Percentiles rank a stretch among this genome's conserved stretches.
Evolutionary conservation across 176 grass and related monocot species (phyloP).

Genomic region (Canna indica): DNA sequence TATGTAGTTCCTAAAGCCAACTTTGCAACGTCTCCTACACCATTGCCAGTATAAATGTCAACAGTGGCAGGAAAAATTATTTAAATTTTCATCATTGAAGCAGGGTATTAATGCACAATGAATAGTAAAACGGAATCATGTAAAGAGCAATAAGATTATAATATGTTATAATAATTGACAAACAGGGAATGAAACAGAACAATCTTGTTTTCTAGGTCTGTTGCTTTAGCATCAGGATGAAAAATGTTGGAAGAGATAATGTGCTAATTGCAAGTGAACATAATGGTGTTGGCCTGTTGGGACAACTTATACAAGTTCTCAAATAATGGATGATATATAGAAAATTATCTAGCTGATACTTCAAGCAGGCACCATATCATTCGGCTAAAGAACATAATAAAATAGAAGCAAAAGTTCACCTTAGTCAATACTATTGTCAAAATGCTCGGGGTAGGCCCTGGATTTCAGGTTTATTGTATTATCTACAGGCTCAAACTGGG

Average conservation of each 20-base stretch:
- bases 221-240: too few relatives aligned
- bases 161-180: too few relatives aligned
- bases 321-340: background rate
- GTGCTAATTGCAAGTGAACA: too few relatives aligned
- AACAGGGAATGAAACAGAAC: too few relatives aligned
- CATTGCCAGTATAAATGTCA: background rate
- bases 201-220: too few relatives aligned
- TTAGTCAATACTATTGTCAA: constrained; percentile 25
- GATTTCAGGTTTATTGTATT: constrained; percentile 43
- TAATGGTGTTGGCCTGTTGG: background rate
- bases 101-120: background rate
- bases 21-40: background rate
- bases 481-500: constrained; percentile 86
- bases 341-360: background rate
- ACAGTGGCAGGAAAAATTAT: background rate
- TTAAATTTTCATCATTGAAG: background rate
- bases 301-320: background rate
- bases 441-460: constrained; percentile 44
- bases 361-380: background rate
- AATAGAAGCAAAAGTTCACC: constrained; percentile 13
- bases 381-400: background rate
- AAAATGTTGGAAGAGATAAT: background rate
- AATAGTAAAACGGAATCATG: too few relatives aligned
- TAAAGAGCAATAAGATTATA: too few relatives aligned
- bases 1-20: background rate